Evolutionary conservation across 75 land plant species (phyloP), one percentile per base, ranked within the genome.

Genomic region (Sequoia sempervirens): DNA sequence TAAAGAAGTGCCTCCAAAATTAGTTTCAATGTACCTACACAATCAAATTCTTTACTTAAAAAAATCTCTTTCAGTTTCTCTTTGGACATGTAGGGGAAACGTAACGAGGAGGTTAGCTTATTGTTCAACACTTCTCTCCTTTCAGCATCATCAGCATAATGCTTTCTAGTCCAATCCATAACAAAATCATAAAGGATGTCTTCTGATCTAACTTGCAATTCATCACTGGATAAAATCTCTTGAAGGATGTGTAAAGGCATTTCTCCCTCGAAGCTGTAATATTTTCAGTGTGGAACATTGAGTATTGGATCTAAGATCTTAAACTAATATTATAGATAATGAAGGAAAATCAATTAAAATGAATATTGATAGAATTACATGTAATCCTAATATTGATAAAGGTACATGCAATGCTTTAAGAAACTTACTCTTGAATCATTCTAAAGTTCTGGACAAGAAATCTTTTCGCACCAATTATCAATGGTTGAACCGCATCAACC

Each of bases 221-320:
- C 86, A 82, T 90, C 90, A 79, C 92, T 90, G n/a, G 90, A 88
- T 23, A 90, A 86, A 14, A 90, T 84, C 17, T 86, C 90, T 69
- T 90, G 90, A 43, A 90, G 32, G 20, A 88, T 88, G 28, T 88
- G 84, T 9, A 90, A 75, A 18, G 92, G 88, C 32, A 90, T 52
- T 45, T 45, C 46, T 45, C 46, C 46, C 6, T 5, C 46, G 5
- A 45, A 45, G 6, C 46, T 45, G 46, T 45, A 45, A 45, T 6
- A 45, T 45, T 5, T 45, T 45, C 6, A 45, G 46, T 45, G 5
- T 45, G 5, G 46, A 6, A 45, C 41, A 45, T 45, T 45, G 7
- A 45, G 7, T 45, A 0, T 45, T 5, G 0, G 46, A 45, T 45
- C 5, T 45, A 45, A 6, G 46, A 45, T 45, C 46, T 45, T 45